Evolutionary conservation across 148 eudicot species (phyloP).

Genomic region (Amaranthus palmeri): DNA sequence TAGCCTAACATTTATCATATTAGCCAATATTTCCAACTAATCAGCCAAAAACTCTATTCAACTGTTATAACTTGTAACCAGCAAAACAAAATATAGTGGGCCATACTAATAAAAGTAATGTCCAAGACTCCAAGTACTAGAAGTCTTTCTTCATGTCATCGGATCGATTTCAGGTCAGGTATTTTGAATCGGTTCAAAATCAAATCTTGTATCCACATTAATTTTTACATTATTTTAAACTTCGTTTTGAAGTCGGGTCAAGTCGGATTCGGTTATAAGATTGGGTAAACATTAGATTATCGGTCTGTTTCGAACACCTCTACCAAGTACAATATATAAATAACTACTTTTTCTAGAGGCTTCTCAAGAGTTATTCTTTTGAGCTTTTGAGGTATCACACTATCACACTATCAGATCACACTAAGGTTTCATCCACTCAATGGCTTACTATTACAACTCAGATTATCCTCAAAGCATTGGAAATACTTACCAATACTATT

Average conservation of each 20-base stretch:
- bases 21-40: too few relatives aligned
- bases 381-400: neutral
- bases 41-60: too few relatives aligned
- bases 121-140: too few relatives aligned
- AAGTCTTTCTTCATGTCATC: too few relatives aligned
- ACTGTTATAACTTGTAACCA: too few relatives aligned
- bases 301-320: neutral
- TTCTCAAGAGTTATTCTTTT: neutral
- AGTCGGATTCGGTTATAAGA: neutral
- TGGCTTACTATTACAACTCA: constrained; percentile 25
- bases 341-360: neutral
- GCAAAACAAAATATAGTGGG: too few relatives aligned
- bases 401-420: neutral
- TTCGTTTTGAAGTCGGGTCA: neutral
- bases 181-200: too few relatives aligned
- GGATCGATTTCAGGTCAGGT: too few relatives aligned
- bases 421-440: neutral
- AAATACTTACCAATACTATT: constrained; percentile 16
- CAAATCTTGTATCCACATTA: neutral
- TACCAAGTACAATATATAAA: neutral
- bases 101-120: too few relatives aligned
- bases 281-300: neutral
- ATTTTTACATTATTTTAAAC: neutral
- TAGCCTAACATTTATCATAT: too few relatives aligned
- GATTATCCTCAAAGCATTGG: constrained; percentile 11